Base-by-base conservation (phyloP, 192 early-diverging fungal species). In the Allomyces macrogynus region DNA sequence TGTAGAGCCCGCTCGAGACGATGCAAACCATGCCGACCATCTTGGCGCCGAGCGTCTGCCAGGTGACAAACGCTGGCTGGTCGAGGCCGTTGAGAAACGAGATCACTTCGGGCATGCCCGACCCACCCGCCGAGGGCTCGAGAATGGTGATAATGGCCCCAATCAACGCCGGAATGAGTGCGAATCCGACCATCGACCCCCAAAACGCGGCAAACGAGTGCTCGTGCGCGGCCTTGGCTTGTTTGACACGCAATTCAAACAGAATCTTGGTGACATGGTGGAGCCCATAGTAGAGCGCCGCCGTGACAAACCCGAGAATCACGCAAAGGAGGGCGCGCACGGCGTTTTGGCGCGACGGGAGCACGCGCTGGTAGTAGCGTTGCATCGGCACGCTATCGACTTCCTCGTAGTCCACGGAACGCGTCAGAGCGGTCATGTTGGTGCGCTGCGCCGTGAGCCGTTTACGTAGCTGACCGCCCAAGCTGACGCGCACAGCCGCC, bases 51-150 rank as follows among this genome's bases (percentile, higher is more conserved):
- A 62, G 61, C 3, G 61, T 25, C 18, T 12, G 23, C 23, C 22
- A 62, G 11, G 22, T 14, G 0, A 62, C 11, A 23, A 14, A 23
- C 4, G 20, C 20, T 7, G 61, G 22, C 22, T 23, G 61, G 20
- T 24, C 23, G 23, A 24, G 20, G 4, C 61, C 61, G 61, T 62
- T 62, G 20, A 62, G 23, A 3, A 23, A 25, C 9, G 61, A 16
- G 23, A 62, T 23, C 10, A 62, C n/a, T 23, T 62, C 61, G 24
- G 61, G 61, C 61, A 62, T 62, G 23, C 61, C 61, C 23, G 61
- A 23, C 22, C 61, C 61, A 3, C 20, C 61, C 23, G 61, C 61
- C 23, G 61, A 23, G 0, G 61, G 61, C 9, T 62, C 24, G n/a
- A 20, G 22, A 23, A 62, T 23, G 20, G 24, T 25, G n/a, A 62